These are phyloP conservation scores for Eutrema japonicum DNA, from an alignment of 345 rosid genomes.

Conservation along the genomic window DNA sequence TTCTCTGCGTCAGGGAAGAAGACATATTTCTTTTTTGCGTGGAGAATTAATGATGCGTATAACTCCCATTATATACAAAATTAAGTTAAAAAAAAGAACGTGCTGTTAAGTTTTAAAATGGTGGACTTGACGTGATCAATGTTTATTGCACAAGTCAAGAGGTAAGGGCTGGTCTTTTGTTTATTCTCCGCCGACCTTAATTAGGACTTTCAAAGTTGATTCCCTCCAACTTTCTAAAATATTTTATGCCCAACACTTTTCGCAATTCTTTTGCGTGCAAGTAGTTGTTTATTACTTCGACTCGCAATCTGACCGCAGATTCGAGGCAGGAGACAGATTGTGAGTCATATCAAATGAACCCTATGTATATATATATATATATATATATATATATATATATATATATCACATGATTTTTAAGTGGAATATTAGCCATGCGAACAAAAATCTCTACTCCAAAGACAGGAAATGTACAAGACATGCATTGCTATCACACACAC, in stretches of 20 bases:
- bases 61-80: neutral
- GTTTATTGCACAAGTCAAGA: slow-evolving; percentile 25
- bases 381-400: too few species aligned
- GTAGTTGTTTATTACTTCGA: neutral
- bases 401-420: neutral
- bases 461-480: slow-evolving; percentile 33
- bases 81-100: neutral
- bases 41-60: neutral
- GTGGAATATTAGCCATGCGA: neutral
- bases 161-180: neutral
- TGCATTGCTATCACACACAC: slow-evolving; percentile 12
- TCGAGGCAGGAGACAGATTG: too few species aligned
- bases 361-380: too few species aligned
- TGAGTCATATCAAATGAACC: too few species aligned
- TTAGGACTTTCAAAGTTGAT: neutral
- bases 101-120: slow-evolving; percentile 25
- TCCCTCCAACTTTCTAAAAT: neutral
- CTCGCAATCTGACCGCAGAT: neutral
- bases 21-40: slow-evolving; percentile 19
- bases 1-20: slow-evolving; percentile 35
- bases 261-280: slow-evolving; percentile 1
- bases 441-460: neutral
- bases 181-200: slow-evolving; percentile 6
- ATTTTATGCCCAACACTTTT: neutral
- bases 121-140: slow-evolving; percentile 24